Percentiles rank a stretch among this genome's conserved stretches.
These are phyloP conservation scores for Geosmithia morbida DNA, from an alignment of 2,329 filamentous ascomycete species.

Conservation along the genomic window DNA sequence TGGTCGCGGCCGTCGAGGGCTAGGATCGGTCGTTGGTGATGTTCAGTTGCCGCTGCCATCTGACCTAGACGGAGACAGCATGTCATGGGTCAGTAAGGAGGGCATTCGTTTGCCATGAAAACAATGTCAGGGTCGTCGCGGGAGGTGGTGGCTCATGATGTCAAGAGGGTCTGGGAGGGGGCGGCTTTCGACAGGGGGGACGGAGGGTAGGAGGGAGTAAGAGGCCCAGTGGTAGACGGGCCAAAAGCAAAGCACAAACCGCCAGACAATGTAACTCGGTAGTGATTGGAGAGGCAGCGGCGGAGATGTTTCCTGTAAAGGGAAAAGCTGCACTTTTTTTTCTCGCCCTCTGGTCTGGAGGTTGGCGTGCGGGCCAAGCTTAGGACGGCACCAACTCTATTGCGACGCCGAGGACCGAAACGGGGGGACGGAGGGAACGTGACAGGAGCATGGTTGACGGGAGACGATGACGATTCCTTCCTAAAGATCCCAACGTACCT, in stretches of 20 bases:
- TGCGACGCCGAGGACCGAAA: background rate
- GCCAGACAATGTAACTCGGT: background rate
- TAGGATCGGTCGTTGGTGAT: background rate
- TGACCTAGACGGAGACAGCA: background rate
- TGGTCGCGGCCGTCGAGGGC: background rate
- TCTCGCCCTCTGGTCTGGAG: background rate
- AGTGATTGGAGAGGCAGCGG: background rate
- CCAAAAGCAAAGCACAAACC: background rate
- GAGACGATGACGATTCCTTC: background rate
- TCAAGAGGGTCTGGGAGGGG: background rate
- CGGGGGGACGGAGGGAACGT: background rate
- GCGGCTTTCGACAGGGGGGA: background rate
- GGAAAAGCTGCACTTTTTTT: background rate
- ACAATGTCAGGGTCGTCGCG: background rate
- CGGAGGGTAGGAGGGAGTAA: background rate
- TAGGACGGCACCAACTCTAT: background rate
- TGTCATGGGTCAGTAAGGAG: background rate
- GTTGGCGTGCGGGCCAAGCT: background rate
- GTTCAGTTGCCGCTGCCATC: conserved; percentile 1
- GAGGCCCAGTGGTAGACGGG: background rate
- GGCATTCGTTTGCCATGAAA: background rate
- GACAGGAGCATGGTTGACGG: background rate
- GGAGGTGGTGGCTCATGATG: background rate
- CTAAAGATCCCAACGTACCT: background rate
- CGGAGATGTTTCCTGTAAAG: background rate